Base-by-base conservation (phyloP, 257 asterid species). In the Rubia yunnanensis region DNA sequence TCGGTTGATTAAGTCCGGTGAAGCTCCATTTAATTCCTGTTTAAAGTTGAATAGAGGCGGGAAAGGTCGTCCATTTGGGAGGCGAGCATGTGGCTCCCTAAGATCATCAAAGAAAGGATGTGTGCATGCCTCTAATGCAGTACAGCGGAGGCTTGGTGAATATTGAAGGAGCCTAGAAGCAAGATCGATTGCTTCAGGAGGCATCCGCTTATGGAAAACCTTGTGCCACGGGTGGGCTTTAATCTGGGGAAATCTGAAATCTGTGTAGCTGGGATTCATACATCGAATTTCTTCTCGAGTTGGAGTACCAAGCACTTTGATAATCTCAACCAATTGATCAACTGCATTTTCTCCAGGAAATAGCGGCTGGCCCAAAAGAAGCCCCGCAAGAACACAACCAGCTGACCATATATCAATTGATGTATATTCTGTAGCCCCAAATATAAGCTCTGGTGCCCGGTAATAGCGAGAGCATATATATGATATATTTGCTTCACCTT, bases 301-400 rank as follows among this genome's bases (percentile, higher is more conserved):
- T 56, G 97, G 97, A 59, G 97, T 91, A 71, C 97, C 97, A 69
- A 91, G 91, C 60, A 89, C 97, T 91, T 87, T 87, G 84, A 89
- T 89, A 60, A 89, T 89, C 87, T 87, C 95, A 20, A 89, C 97
- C 69, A 89, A 92, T 78, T 89, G 97, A 78, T 87, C 97, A 1
- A 89, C 97, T 22, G 95, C 97, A 84, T 82, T 89, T 81, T 87
- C 97, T 72, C 97, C 97, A 3, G 97, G 97, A 77, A 89, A 89
- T 58, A 89, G 80, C 11, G 94, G 95, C 97, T 85, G 92, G 52
- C 97, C 97, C 82, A 89, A 65, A 65, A 89, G 94, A 46, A 87
- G 92, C 85, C 87, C 97, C 60, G 97, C 95, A 53, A 89, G 91
- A 72, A 87, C 97, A 71, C 95, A 89, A 3, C 97, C 95, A 32